Conservation (phyloP, 192 early-diverging fungal species). For the Pilobolus umbonatus region DNA sequence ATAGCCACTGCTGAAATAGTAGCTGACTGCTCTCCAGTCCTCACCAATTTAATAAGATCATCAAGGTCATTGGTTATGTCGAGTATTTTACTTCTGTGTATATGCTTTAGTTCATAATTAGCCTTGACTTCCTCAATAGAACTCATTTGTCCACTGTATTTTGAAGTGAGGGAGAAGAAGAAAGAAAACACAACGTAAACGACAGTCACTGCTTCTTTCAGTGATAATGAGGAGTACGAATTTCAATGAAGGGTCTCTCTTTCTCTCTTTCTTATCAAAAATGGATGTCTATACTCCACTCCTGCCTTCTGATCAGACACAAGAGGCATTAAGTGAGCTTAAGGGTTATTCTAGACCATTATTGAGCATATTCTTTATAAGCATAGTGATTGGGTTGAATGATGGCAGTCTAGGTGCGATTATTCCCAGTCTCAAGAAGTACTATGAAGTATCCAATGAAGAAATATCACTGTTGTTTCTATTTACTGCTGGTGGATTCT, state of each 20-base stretch:
- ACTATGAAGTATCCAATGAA: constrained; percentile 30
- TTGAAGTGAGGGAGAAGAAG: too few relatives aligned
- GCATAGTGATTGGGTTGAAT: constrained; percentile 18
- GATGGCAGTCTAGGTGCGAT: constrained; percentile 29
- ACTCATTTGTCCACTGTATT: too few relatives aligned
- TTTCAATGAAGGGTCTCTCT: too few relatives aligned
- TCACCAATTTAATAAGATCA: not conserved
- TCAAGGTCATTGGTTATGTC: not conserved
- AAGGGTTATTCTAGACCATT: constrained; percentile 1
- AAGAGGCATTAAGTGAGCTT: constrained; percentile 11
- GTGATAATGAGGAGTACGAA: too few relatives aligned
- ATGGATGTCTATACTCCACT: too few relatives aligned
- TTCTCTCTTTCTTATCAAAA: too few relatives aligned
- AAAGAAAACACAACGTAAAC: too few relatives aligned
- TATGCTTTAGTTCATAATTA: not conserved
- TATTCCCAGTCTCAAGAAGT: constrained; percentile 24
- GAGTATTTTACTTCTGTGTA: not conserved
- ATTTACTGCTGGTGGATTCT: constrained; percentile 24
- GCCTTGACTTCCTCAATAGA: constrained; percentile 2
- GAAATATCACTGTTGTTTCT: constrained; percentile 26
- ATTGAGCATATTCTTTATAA: constrained; percentile 11
- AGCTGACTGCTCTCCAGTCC: not conserved
- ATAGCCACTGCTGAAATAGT: not conserved
- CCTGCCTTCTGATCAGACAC: too few relatives aligned
- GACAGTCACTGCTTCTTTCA: too few relatives aligned